These are phyloP conservation scores for Naematelia aurantialba DNA, from an alignment of 768 basidiomycete genomes.

Conservation along the genomic window DNA sequence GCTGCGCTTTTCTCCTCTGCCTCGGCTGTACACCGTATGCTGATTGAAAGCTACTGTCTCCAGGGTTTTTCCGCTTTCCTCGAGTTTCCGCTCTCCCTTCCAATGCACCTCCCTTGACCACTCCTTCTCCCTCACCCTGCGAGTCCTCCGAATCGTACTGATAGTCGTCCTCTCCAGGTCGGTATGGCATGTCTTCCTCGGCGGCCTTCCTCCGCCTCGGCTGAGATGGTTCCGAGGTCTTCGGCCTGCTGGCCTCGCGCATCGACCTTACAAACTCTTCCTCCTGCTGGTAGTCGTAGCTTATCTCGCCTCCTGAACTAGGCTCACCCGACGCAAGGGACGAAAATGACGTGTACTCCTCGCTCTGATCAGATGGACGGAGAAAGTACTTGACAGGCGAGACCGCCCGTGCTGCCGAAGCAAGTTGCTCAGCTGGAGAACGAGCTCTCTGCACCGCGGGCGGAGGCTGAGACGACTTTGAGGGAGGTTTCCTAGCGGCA, in stretches of 20 bases:
- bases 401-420: conserved; percentile 32
- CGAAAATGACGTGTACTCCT: conserved; percentile 31
- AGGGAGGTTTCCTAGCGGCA: conserved; percentile 9
- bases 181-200: conserved; percentile 41
- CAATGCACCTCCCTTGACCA: conserved; percentile 35
- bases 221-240: conserved; percentile 22
- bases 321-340: conserved; percentile 17
- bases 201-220: conserved; percentile 19
- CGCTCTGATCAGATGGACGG: conserved; percentile 27
- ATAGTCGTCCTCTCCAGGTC: conserved; percentile 38
- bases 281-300: conserved; percentile 38
- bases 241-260: conserved; percentile 8
- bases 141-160: conserved; percentile 29
- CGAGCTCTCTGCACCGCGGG: conserved; percentile 19
- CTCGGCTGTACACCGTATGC: conserved; percentile 39
- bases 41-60: conserved; percentile 44
- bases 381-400: conserved; percentile 45
- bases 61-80: conserved; percentile 34
- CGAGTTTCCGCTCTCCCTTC: conserved; percentile 34
- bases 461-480: conserved; percentile 8
- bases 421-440: conserved; percentile 35
- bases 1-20: conserved; percentile 22
- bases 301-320: conserved; percentile 13
- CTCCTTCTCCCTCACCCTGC: conserved; percentile 38
- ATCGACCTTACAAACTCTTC: conserved; percentile 32